phyloP scores from a whole-genome alignment of 2,329 filamentous ascomycete genomes.

The Westerdykella aurantiaca region DNA sequence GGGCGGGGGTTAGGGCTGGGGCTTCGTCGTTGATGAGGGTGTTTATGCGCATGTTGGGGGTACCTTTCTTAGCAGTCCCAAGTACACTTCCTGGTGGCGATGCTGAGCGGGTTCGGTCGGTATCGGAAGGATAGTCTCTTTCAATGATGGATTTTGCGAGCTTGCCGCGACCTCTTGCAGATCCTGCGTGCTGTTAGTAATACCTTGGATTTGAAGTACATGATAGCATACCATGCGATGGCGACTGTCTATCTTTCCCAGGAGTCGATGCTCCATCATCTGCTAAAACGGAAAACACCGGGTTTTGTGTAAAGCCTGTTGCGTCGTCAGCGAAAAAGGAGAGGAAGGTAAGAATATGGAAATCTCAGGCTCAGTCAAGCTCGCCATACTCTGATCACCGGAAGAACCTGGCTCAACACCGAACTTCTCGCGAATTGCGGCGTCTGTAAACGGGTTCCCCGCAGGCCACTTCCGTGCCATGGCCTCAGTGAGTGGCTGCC shows the following conservation, averaged over 20 bases:
- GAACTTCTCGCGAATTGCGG: no score
- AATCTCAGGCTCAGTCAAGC: not conserved
- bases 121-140: slow-evolving; percentile 39
- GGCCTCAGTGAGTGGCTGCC: no score
- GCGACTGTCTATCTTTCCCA: slow-evolving; percentile 36
- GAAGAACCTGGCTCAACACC: no score
- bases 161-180: slow-evolving; percentile 32
- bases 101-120: slow-evolving; percentile 44
- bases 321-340: slow-evolving; percentile 1
- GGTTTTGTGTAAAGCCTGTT: slow-evolving; percentile 37
- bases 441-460: no score
- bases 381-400: no score
- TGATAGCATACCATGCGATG: slow-evolving; percentile 29
- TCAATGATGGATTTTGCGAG: slow-evolving; percentile 30
- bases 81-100: slow-evolving; percentile 39
- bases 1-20: slow-evolving; percentile 25
- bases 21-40: slow-evolving; percentile 44
- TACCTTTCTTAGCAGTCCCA: slow-evolving; percentile 33
- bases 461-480: no score
- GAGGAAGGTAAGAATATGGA: not conserved
- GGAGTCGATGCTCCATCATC: slow-evolving; percentile 39
- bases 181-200: slow-evolving; percentile 19
- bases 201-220: not conserved
- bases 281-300: slow-evolving; percentile 38
- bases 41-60: slow-evolving; percentile 45